Evolutionary conservation across 495 filamentous ascomycete genomes (phyloP).

Genomic region (Aspergillus heteromorphus): DNA sequence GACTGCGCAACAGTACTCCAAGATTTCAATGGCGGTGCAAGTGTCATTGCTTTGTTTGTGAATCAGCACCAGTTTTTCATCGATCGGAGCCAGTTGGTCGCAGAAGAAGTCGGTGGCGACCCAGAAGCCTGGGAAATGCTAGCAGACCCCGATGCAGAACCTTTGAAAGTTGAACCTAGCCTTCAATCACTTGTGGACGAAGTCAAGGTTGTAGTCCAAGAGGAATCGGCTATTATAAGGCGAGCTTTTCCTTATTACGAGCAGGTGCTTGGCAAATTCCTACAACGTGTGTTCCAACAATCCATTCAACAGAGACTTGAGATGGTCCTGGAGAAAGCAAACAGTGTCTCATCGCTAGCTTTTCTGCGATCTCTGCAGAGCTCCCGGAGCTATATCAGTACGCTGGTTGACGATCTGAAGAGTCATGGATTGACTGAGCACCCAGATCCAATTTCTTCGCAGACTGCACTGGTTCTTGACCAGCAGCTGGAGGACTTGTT

Average conservation of each 20-base stretch:
- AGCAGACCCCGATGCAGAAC: constrained; percentile 88
- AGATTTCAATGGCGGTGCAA: constrained; percentile 93
- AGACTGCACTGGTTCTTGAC: constrained; percentile 79
- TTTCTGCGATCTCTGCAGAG: constrained; percentile 90
- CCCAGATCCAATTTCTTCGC: constrained; percentile 82
- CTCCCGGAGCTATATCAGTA: constrained; percentile 76
- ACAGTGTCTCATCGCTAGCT: constrained; percentile 81
- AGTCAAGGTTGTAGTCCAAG: constrained; percentile 91
- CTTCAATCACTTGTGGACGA: constrained; percentile 89
- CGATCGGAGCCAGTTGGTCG: constrained; percentile 80
- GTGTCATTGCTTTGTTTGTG: constrained; percentile 90
- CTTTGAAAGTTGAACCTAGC: constrained; percentile 85
- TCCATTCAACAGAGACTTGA: constrained; percentile 94
- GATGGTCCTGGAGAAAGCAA: constrained; percentile 92
- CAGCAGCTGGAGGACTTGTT: constrained; percentile 97
- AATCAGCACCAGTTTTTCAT: constrained; percentile 99
- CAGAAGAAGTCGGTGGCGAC: constrained; percentile 82
- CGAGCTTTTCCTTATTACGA: constrained; percentile 95
- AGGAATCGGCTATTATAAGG: constrained; percentile 93
- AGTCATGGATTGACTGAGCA: constrained; percentile 91
- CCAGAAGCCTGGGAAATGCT: constrained; percentile 83
- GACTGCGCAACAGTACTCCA: constrained; percentile 89
- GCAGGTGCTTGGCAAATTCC: constrained; percentile 82
- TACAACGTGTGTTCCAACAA: constrained; percentile 95
- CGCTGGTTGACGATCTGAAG: constrained; percentile 87